Base-by-base conservation (phyloP, 306 rosid genomes). In the Medicago arabica region DNA sequence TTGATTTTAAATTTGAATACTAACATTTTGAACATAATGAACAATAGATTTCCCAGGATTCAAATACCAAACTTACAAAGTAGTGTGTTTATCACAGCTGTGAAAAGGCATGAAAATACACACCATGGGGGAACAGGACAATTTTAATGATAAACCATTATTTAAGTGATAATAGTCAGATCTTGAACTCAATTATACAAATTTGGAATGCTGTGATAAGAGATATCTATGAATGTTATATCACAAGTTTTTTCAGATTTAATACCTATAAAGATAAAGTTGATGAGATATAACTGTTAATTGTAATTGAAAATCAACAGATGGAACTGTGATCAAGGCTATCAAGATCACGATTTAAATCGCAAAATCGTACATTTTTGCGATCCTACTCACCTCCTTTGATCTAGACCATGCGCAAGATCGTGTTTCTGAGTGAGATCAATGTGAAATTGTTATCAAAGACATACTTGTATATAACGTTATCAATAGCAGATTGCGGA, bases 61-160 rank as follows among this genome's bases (percentile, higher is more conserved):
- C 46, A 62, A 34, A 34, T 7, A 34, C 44, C 1, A 62, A 34
- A 8, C 19, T n/a, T 62, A 34, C 12, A 36, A 62, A 36, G 15
- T 15, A n/a, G 55, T 8, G 36, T 63, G 17, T 72, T 71, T 80
- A 18, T 46, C 25, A 34, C n/a, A 65, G 61, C 21, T 25, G 44
- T 9, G 43, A 38, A 14, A 70, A 58, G 12, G 9, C 51, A 44
- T 23, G 19, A 71, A 72, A 12, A 39, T 28, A 8, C 38, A 41
- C 63, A 16, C 58, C 34, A 15, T 38, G 8, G n/a, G 39, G 34
- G 11, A 8, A 39, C 34, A 65, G 4, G 23, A 7, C 7, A 6
- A 16, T 49, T 41, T 13, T 46, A 36, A 46, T 47, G 8, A 57
- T 9, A n/a, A 41, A 16, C 44, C 11, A 19, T n/a, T 55, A 46